A percentile compares a stretch with the other conserved stretches of the same genome.
phyloP scores from a whole-genome alignment of 2,329 filamentous ascomycete genomes.

The Ilyonectria sp. region DNA sequence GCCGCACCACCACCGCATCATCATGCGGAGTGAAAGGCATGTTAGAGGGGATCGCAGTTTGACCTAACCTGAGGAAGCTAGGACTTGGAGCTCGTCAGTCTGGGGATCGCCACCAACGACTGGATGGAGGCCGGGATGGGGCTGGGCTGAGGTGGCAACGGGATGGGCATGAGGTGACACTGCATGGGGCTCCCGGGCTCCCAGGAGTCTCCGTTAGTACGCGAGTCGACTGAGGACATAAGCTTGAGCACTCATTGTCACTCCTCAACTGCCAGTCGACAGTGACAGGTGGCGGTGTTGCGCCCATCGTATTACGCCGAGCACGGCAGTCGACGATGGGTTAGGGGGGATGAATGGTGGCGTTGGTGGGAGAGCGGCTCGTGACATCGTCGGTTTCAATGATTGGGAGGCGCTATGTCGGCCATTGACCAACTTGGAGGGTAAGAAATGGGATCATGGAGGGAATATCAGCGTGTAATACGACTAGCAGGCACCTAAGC shows the following conservation, averaged over 20 bases:
- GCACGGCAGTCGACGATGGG: background rate
- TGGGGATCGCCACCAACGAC: conserved; percentile 3
- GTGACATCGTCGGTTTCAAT: conserved; percentile 1
- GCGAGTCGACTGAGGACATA: background rate
- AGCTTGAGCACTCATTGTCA: background rate
- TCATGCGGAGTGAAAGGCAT: background rate
- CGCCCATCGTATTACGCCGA: background rate
- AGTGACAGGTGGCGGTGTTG: background rate
- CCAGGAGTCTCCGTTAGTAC: background rate
- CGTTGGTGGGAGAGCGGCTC: background rate
- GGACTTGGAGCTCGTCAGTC: background rate
- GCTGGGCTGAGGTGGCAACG: background rate
- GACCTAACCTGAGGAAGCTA: background rate
- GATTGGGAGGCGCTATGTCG: conserved; percentile 7
- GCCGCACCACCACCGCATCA: background rate
- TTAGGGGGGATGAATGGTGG: background rate
- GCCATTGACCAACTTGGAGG: background rate
- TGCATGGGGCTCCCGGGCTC: background rate
- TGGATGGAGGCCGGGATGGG: background rate
- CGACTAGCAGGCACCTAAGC: background rate
- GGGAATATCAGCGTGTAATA: background rate
- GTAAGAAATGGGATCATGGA: background rate
- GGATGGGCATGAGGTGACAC: background rate
- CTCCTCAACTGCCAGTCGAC: background rate
- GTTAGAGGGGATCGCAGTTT: background rate